Percentiles rank a stretch among this genome's conserved stretches.
phyloP scores from a whole-genome alignment of 2,329 filamentous ascomycete genomes.

The Aspergillus tamarii region DNA sequence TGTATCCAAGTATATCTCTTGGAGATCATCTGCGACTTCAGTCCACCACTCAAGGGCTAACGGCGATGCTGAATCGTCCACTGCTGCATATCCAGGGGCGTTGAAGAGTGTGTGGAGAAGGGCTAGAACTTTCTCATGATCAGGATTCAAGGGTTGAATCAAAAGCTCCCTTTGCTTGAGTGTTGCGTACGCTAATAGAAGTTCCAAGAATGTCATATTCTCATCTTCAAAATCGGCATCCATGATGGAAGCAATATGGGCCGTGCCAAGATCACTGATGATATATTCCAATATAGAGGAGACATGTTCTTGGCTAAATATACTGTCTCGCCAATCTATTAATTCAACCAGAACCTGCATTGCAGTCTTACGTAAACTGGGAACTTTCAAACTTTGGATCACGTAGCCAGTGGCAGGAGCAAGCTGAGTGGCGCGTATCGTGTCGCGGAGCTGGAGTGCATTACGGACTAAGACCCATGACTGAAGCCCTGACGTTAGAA shows the following conservation, averaged over 20 bases:
- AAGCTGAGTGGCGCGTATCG: conserved; percentile 23
- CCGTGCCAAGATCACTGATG: conserved; percentile 36
- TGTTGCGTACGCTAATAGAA: conserved; percentile 42
- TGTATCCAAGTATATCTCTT: conserved; percentile 33
- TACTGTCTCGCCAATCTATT: conserved; percentile 31
- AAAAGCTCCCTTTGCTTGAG: conserved; percentile 36
- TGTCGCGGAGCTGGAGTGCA: conserved; percentile 26
- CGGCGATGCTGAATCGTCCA: conserved; percentile 43
- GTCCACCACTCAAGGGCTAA: conserved; percentile 48
- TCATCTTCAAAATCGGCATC: conserved; percentile 43
- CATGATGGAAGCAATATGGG: conserved; percentile 35
- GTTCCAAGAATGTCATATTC: conserved; percentile 44
- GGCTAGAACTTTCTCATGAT: conserved; percentile 38
- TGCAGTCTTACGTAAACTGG: conserved; percentile 33
- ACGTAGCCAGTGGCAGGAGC: conserved; percentile 27
- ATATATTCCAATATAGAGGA: conserved; percentile 37
- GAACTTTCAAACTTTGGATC: conserved; percentile 30
- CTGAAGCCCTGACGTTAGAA: conserved; percentile 24
- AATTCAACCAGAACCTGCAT: conserved; percentile 41
- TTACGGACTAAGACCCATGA: conserved; percentile 40
- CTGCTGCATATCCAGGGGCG: conserved; percentile 43
- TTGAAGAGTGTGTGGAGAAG: conserved; percentile 45
- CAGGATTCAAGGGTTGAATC: conserved; percentile 31
- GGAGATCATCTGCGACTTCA: conserved; percentile 43
- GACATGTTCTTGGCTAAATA: conserved; percentile 32